A percentile compares a stretch with the other conserved stretches of the same genome.
phyloP scores from a whole-genome alignment of 768 basidiomycete genomes.

The Panus rudis region DNA sequence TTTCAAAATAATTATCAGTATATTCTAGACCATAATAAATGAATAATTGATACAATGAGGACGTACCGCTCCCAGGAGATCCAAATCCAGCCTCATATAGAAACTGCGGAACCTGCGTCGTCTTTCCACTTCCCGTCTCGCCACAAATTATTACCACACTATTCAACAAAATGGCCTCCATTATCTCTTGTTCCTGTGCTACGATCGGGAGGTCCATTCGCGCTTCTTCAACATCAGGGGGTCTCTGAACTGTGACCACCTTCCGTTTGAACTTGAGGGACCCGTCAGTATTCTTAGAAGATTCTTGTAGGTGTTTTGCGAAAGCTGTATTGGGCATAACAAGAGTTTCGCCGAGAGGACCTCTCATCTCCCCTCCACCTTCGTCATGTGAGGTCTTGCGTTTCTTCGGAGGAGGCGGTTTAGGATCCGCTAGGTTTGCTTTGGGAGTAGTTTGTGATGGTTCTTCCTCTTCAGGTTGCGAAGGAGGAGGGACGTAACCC shows the following conservation, averaged over 20 bases:
- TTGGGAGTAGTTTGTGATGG: neutral
- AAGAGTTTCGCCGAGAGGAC: conserved; percentile 74
- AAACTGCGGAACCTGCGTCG: conserved; percentile 97
- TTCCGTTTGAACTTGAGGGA: conserved; percentile 22
- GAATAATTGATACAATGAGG: neutral
- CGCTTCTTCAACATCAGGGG: conserved; percentile 65
- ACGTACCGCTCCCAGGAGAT: conserved; percentile 67
- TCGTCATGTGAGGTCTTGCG: conserved; percentile 38
- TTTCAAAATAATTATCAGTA: conserved; percentile 6
- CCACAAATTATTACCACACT: conserved; percentile 83
- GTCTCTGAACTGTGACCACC: conserved; percentile 51
- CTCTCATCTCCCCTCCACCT: conserved; percentile 55
- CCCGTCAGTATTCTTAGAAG: conserved; percentile 6
- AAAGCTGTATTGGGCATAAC: conserved; percentile 62
- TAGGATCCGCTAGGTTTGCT: too few species aligned
- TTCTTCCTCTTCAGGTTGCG: neutral
- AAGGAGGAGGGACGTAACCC: conserved; percentile 27
- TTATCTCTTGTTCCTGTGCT: conserved; percentile 88
- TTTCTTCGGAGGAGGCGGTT: conserved; percentile 35
- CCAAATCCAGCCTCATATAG: conserved; percentile 98
- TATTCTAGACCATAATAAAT: neutral
- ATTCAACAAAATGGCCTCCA: conserved; percentile 85
- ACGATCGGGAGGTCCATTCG: conserved; percentile 82
- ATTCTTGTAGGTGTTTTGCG: conserved; percentile 37
- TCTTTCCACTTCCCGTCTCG: conserved; percentile 98